Percentiles rank a stretch among this genome's conserved stretches.
Evolutionary conservation across 129 eudicot species (phyloP).

Genomic region (Lactuca sativa): DNA sequence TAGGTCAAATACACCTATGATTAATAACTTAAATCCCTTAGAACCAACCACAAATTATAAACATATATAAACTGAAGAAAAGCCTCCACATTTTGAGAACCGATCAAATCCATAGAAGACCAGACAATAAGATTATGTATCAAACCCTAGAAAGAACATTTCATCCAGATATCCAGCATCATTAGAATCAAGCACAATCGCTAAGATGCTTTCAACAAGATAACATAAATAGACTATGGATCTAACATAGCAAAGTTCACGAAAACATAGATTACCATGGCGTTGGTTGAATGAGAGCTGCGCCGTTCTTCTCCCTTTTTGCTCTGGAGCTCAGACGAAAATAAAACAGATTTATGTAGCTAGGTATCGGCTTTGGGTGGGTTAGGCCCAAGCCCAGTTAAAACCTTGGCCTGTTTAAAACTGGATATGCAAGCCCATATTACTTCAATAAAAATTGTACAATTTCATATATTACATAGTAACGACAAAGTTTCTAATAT

Average conservation of each 20-base stretch:
- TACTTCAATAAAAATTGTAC: no score
- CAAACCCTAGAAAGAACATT: background rate
- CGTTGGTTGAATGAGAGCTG: constrained; percentile 14
- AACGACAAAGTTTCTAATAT: no score
- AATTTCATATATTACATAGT: no score
- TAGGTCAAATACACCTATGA: constrained; percentile 1
- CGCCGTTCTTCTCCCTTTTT: constrained; percentile 8
- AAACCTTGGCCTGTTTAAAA: background rate
- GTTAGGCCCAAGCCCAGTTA: background rate
- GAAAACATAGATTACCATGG: constrained; percentile 13
- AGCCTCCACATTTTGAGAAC: background rate
- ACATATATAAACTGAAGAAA: background rate
- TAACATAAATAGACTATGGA: background rate
- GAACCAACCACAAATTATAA: background rate
- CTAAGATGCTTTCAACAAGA: background rate
- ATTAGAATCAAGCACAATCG: background rate
- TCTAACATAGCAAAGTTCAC: background rate
- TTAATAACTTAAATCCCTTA: background rate
- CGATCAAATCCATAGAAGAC: background rate
- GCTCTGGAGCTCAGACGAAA: background rate
- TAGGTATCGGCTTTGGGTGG: constrained; percentile 3
- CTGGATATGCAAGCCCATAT: background rate
- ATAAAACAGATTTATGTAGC: constrained; percentile 7
- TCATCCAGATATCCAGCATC: background rate
- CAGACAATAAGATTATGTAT: background rate